These are phyloP conservation scores for Salvia miltiorrhiza DNA, from an alignment of 257 asterid species.

Conservation along the genomic window DNA sequence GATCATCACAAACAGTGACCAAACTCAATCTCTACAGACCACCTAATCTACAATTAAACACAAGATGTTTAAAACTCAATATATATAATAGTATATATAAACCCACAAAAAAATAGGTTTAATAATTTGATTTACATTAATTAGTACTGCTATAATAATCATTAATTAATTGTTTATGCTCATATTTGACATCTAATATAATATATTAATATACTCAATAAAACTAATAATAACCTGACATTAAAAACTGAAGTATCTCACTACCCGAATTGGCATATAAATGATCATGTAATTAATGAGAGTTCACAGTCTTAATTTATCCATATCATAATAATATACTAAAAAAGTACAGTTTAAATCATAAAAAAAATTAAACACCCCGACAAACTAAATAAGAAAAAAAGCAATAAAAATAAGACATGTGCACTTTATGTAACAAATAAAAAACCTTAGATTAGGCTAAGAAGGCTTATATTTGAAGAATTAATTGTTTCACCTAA, in stretches of 20 bases:
- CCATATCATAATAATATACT: neutral
- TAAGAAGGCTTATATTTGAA: constrained; percentile 34
- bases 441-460: constrained; percentile 9
- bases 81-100: too few species aligned
- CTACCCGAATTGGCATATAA: neutral
- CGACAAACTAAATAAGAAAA: neutral
- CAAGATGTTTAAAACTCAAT: too few species aligned
- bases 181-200: neutral
- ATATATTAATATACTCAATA: neutral
- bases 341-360: neutral
- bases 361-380: neutral
- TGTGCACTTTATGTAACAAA: constrained; percentile 22
- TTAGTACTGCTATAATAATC: neutral
- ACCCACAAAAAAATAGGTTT: too few species aligned
- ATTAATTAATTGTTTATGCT: neutral
- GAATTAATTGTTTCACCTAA: constrained; percentile 61
- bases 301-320: neutral
- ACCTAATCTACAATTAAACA: constrained; percentile 8
- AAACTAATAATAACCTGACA: neutral
- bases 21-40: neutral
- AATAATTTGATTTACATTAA: neutral
- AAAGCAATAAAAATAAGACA: neutral
- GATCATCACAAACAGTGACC: constrained; percentile 13
- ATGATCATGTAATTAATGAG: neutral
- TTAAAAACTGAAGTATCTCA: neutral